These are phyloP conservation scores for Caryopteris hybrid DNA, from an alignment of 305 asterid genomes.

Conservation along the genomic window DNA sequence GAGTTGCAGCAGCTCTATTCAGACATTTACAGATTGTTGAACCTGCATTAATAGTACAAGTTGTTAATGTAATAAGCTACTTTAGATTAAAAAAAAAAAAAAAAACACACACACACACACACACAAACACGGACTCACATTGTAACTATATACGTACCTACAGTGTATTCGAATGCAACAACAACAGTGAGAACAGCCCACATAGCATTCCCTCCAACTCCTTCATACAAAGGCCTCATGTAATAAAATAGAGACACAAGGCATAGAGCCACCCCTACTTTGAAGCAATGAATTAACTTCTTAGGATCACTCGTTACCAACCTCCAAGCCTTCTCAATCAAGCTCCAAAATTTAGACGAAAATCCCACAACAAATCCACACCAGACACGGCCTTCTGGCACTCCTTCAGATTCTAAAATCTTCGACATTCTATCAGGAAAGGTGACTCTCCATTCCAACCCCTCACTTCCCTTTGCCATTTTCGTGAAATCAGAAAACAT, in stretches of 20 bases:
- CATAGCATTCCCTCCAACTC: constrained; percentile 83
- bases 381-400: constrained; percentile 5
- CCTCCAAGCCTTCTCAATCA: constrained; percentile 38
- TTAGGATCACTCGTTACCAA: constrained; percentile 43
- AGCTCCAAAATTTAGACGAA: constrained; percentile 20
- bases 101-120: no score
- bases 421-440: constrained; percentile 36
- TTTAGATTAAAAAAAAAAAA: neutral
- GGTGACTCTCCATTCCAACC: constrained; percentile 55
- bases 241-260: constrained; percentile 62
- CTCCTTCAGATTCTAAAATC: constrained; percentile 21
- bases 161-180: constrained; percentile 62
- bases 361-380: constrained; percentile 15
- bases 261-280: constrained; percentile 66
- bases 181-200: constrained; percentile 83
- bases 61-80: neutral
- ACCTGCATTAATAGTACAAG: constrained; percentile 41
- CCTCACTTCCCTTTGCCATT: constrained; percentile 31
- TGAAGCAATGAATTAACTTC: constrained; percentile 50
- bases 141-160: constrained; percentile 26
- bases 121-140: constrained; percentile 22
- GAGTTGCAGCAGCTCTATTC: constrained; percentile 56
- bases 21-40: constrained; percentile 56
- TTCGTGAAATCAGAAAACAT: neutral
- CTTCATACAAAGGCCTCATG: constrained; percentile 66